phyloP scores from a whole-genome alignment of 2,329 filamentous ascomycete genomes.

The Bipolaris victoriae region DNA sequence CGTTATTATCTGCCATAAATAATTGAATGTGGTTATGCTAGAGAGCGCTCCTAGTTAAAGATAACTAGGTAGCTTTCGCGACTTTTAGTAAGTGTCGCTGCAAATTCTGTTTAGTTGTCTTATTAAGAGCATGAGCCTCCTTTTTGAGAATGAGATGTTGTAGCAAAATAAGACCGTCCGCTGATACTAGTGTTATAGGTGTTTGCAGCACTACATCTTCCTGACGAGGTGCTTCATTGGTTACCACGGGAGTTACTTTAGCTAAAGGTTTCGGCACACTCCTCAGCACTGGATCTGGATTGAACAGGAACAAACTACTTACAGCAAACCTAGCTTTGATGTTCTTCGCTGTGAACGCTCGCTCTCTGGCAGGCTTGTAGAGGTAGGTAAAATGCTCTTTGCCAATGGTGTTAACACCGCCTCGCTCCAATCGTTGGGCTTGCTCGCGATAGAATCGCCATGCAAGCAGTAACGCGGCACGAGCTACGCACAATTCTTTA shows the following conservation, averaged over 20 bases:
- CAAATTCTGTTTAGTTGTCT: constrained; percentile 25
- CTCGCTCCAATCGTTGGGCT: constrained; percentile 13
- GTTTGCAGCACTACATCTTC: constrained; percentile 34
- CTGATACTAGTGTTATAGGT: constrained; percentile 34
- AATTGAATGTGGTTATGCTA: background rate
- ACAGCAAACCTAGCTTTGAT: constrained; percentile 15
- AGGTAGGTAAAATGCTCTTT: constrained; percentile 8
- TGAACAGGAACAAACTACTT: no score
- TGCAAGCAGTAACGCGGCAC: no score
- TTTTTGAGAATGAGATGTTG: constrained; percentile 21
- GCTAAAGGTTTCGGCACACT: no score
- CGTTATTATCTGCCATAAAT: background rate
- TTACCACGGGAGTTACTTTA: no score
- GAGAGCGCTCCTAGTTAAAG: background rate
- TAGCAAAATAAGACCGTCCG: constrained; percentile 27
- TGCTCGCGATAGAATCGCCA: constrained; percentile 9
- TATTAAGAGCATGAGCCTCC: constrained; percentile 26
- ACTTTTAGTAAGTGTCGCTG: constrained; percentile 16
- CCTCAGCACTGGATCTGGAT: no score
- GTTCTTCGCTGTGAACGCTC: constrained; percentile 36
- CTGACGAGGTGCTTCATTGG: background rate
- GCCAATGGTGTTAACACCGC: constrained; percentile 4
- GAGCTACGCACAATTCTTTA: no score
- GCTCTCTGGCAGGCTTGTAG: constrained; percentile 26
- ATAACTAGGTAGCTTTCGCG: constrained; percentile 31